Evolutionary conservation across 345 rosid species (phyloP).

Genomic region (Aethionema arabicum): DNA sequence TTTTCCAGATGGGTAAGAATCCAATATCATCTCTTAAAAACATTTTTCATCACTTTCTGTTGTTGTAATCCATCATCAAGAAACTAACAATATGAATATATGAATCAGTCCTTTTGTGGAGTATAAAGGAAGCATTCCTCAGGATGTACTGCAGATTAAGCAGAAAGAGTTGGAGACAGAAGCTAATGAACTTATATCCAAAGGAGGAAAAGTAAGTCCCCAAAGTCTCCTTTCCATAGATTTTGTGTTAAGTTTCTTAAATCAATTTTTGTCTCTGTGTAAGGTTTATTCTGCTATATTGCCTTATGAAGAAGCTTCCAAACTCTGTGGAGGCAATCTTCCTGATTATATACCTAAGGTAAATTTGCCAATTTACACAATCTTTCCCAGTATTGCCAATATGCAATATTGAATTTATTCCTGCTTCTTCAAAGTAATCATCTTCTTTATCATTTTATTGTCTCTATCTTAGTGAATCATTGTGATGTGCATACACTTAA

Average conservation of each 20-base stretch:
- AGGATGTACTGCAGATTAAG: slow-evolving; percentile 52
- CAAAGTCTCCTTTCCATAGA: background rate
- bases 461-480: slow-evolving; percentile 2
- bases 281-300: slow-evolving; percentile 60
- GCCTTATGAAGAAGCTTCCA: slow-evolving; percentile 67
- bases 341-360: slow-evolving; percentile 83
- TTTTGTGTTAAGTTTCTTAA: slow-evolving; percentile 2
- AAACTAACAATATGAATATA: background rate
- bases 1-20: slow-evolving; percentile 76
- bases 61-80: background rate
- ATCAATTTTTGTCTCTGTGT: slow-evolving; percentile 6
- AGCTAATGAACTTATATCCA: slow-evolving; percentile 60
- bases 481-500: slow-evolving; percentile 1
- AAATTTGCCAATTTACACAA: background rate
- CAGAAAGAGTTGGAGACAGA: slow-evolving; percentile 62
- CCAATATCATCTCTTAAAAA: background rate
- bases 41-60: background rate
- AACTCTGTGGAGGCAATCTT: slow-evolving; percentile 72
- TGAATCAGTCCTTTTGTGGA: slow-evolving; percentile 72
- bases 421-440: background rate
- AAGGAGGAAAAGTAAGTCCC: slow-evolving; percentile 60
- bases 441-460: background rate
- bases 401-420: background rate
- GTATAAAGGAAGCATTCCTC: slow-evolving; percentile 64
- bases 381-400: background rate